A percentile compares a stretch with the other conserved stretches of the same genome.
phyloP scores from a whole-genome alignment of 768 basidiomycete genomes.

The Pholiota microspora region DNA sequence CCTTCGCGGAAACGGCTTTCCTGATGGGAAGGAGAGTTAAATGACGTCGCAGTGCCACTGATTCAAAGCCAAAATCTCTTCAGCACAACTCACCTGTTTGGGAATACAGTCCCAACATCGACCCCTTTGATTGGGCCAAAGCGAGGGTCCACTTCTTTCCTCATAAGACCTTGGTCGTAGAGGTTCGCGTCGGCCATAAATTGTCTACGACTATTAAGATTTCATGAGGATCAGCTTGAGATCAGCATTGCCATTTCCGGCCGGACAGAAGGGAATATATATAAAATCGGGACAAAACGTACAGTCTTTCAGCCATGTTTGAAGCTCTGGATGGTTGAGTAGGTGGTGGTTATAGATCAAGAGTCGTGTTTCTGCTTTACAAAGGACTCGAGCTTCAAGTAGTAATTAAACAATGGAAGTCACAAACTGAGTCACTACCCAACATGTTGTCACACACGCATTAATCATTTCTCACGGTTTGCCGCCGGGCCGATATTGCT shows the following conservation, averaged over 20 bases:
- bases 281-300: not conserved
- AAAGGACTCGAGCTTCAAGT: not conserved
- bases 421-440: not conserved
- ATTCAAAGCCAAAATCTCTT: not conserved
- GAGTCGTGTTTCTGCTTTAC: not conserved
- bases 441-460: not conserved
- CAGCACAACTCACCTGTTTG: conserved; percentile 18
- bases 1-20: conserved; percentile 20
- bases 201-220: conserved; percentile 17
- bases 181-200: conserved; percentile 20
- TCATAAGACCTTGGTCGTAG: conserved; percentile 17
- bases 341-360: conserved; percentile 9
- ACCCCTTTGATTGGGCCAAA: conserved; percentile 22
- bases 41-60: too few species aligned
- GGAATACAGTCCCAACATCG: conserved; percentile 22
- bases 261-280: not conserved
- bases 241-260: not conserved
- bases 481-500: not conserved
- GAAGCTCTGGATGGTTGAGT: too few species aligned
- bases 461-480: not conserved
- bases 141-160: conserved; percentile 14
- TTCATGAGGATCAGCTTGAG: not conserved
- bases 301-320: conserved; percentile 26
- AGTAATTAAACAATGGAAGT: not conserved
- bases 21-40: conserved; percentile 12